Conservation (phyloP, 768 basidiomycete genomes). For the Hygrophorus pudorinus region DNA sequence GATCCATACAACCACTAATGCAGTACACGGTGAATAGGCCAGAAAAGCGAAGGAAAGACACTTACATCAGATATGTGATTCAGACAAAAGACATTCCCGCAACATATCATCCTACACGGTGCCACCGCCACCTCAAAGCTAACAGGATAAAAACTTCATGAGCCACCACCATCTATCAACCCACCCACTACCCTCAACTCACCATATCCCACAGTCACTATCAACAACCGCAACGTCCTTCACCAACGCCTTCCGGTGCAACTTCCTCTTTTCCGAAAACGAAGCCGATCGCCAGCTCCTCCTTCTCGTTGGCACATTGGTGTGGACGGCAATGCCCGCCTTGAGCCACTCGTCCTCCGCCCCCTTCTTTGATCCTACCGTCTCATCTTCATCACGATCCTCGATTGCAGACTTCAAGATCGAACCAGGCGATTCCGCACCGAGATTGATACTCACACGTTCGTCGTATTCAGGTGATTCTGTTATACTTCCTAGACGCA, state of each 20-base stretch:
- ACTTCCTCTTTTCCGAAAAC: slow-evolving; percentile 5
- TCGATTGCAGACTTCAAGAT: slow-evolving; percentile 1
- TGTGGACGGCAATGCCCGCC: slow-evolving; percentile 4
- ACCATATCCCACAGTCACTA: slow-evolving; percentile 16
- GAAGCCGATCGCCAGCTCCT: slow-evolving; percentile 8
- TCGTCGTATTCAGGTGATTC: slow-evolving; percentile 5
- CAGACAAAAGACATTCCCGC: slow-evolving; percentile 8
- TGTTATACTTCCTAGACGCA: slow-evolving; percentile 1
- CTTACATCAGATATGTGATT: slow-evolving; percentile 10
- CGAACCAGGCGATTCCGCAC: slow-evolving; percentile 11
- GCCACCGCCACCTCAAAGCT: slow-evolving; percentile 8
- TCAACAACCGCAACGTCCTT: slow-evolving; percentile 6
- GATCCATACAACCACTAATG: slow-evolving; percentile 12
- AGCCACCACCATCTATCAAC: not conserved
- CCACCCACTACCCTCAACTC: not conserved
- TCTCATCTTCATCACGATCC: not conserved
- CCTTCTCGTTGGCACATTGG: slow-evolving; percentile 5
- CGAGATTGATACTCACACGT: slow-evolving; percentile 7
- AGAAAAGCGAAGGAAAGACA: not conserved
- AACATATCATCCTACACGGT: slow-evolving; percentile 8
- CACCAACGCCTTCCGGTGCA: not conserved
- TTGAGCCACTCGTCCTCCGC: slow-evolving; percentile 6
- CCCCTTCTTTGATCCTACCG: too few species aligned
- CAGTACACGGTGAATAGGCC: not conserved
- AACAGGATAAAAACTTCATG: not conserved